A percentile compares a stretch with the other conserved stretches of the same genome.
These are phyloP conservation scores for Phytophthora vignae DNA, from an alignment of 352 stramenopile species.

Conservation along the genomic window DNA sequence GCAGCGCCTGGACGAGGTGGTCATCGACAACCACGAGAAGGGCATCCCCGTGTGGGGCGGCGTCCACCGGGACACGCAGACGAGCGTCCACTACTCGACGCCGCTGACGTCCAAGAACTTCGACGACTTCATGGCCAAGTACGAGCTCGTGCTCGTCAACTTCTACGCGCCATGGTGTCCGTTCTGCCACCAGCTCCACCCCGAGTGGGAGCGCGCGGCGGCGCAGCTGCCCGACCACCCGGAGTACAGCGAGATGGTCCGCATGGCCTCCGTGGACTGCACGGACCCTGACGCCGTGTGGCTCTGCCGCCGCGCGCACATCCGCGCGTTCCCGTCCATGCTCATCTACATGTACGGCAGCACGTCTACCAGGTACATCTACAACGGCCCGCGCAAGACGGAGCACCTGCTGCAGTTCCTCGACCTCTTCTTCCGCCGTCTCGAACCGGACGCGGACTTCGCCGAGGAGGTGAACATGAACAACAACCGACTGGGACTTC, in stretches of 20 bases:
- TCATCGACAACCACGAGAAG: conserved; percentile 73
- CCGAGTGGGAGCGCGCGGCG: conserved; percentile 79
- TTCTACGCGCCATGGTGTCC: conserved; percentile 88
- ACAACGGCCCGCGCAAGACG: conserved; percentile 79
- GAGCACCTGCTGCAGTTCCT: conserved; percentile 84
- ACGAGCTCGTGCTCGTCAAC: conserved; percentile 88
- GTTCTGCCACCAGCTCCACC: conserved; percentile 78
- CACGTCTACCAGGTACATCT: conserved; percentile 82
- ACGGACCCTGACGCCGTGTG: conserved; percentile 65
- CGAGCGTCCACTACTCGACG: conserved; percentile 76
- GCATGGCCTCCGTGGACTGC: conserved; percentile 86
- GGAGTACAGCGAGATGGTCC: conserved; percentile 81
- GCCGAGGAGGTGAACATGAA: conserved; percentile 80
- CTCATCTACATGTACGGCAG: conserved; percentile 89
- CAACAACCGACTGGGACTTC: conserved; percentile 50
- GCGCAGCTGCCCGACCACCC: conserved; percentile 76
- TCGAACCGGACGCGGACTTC: conserved; percentile 83
- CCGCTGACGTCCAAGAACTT: conserved; percentile 74
- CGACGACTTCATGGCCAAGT: conserved; percentile 84
- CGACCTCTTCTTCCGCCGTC: conserved; percentile 83
- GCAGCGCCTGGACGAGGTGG: conserved; percentile 68
- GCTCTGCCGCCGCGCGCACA: conserved; percentile 76
- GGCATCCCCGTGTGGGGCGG: conserved; percentile 73
- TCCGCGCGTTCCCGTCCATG: conserved; percentile 87
- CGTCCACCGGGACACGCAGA: conserved; percentile 54